phyloP scores from a whole-genome alignment of 257 asterid species.

The Solanum lycopersicoides region DNA sequence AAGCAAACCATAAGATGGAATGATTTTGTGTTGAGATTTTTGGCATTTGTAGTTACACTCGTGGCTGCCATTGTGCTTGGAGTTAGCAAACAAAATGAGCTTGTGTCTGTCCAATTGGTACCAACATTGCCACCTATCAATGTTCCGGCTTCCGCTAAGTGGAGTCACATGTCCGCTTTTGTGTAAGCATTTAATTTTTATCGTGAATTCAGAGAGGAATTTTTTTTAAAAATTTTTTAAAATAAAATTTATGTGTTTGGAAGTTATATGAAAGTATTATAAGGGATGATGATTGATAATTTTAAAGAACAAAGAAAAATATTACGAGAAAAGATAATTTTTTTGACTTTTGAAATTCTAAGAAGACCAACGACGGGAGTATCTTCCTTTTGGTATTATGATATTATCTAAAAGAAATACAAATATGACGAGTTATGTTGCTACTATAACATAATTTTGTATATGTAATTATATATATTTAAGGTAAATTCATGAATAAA shows the following conservation, averaged over 20 bases:
- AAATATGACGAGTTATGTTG: not conserved
- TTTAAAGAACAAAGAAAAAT: not conserved
- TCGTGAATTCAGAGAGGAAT: not conserved
- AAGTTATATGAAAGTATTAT: not conserved
- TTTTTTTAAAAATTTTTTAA: not conserved
- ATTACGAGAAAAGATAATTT: not conserved
- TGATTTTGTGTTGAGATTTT: conserved; percentile 42
- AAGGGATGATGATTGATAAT: not conserved
- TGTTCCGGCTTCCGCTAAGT: conserved; percentile 37
- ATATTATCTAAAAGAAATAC: not conserved
- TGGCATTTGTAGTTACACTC: conserved; percentile 26
- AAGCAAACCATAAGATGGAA: conserved; percentile 20
- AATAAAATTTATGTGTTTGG: no score
- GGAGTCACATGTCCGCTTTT: conserved; percentile 35
- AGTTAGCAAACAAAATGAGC: conserved; percentile 18
- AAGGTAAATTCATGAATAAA: no score
- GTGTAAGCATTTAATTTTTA: conserved; percentile 22
- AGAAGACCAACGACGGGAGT: no score
- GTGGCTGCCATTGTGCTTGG: conserved; percentile 33
- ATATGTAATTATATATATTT: not conserved
- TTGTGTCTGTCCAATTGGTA: conserved; percentile 9
- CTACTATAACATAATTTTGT: not conserved
- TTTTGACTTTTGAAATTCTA: not conserved
- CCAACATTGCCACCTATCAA: conserved; percentile 25
- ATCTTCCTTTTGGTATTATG: not conserved